Base-by-base conservation (phyloP, 192 early-diverging fungal species). In the Anaeromyces robustus region DNA sequence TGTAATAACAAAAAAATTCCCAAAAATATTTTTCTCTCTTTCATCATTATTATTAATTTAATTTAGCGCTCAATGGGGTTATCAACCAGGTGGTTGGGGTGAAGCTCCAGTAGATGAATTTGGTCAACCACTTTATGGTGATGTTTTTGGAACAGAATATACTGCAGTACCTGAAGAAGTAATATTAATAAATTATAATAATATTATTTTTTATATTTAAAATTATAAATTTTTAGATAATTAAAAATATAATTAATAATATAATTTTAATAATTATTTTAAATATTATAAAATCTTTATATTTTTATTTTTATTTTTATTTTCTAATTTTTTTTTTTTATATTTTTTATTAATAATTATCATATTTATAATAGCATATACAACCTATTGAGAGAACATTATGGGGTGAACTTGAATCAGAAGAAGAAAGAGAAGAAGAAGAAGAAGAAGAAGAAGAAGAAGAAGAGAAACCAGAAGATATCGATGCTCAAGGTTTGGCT, bases 31-130 rank as follows among this genome's bases (percentile, higher is more conserved):
- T n/a, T n/a, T n/a, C n/a, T n/a, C n/a, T n/a, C n/a, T n/a, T n/a
- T n/a, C n/a, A n/a, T n/a, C n/a, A n/a, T 34, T 34, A 7, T 34
- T 34, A 34, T 34, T 34, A 9, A 16, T 12, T 41, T 41, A 16
- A 41, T 41, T 22, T 52, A 52, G 96, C 13, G 97, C 96, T n/a
- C 94, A 96, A 82, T 99, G 96, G 97, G 97, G 97, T 28, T 99
- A 93, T 83, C 97, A 98, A 82, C 96, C 97, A 6, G 97, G 97
- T 79, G 96, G 96, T 78, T 90, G 88, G 89, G 89, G 89, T 28
- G 89, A 89, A 79, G 86, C 88, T 30, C 89, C 89, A 14, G 87
- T 88, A 14, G 89, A 90, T 82, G 88, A 93, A 86, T 92, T 91
- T 80, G 94, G 94, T 77, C 90, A 95, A 34, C 96, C 96, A 13